Percentiles rank a stretch among this genome's conserved stretches.
These are phyloP conservation scores for Zalaria sp. DNA, from an alignment of 2,329 filamentous ascomycete species.

Conservation along the genomic window DNA sequence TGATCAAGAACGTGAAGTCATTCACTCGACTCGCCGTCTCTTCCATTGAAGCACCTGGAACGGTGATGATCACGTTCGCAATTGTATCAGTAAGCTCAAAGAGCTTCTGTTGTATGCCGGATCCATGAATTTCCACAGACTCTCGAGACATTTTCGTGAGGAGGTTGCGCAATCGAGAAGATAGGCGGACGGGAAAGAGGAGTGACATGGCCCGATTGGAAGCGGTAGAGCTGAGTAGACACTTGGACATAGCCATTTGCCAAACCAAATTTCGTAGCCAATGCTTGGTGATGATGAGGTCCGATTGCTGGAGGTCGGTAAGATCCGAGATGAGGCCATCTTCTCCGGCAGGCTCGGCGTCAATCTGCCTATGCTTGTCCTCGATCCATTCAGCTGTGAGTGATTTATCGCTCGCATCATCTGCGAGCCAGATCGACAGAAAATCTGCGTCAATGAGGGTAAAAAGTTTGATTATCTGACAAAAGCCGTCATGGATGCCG, in stretches of 20 bases:
- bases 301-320: constrained; percentile 31
- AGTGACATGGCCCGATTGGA: constrained; percentile 21
- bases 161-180: constrained; percentile 28
- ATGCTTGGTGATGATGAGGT: constrained; percentile 35
- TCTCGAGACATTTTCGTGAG: constrained; percentile 26
- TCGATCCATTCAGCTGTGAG: constrained; percentile 31
- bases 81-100: constrained; percentile 48
- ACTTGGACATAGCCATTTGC: constrained; percentile 36
- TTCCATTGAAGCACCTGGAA: constrained; percentile 31
- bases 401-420: neutral
- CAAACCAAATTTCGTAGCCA: constrained; percentile 35
- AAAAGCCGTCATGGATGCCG: constrained; percentile 28
- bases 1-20: constrained; percentile 26
- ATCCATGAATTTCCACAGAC: constrained; percentile 41
- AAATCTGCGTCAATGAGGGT: constrained; percentile 30
- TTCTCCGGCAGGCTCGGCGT: constrained; percentile 17
- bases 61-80: constrained; percentile 41
- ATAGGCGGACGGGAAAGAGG: constrained; percentile 30
- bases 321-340: constrained; percentile 10
- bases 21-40: constrained; percentile 35
- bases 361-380: constrained; percentile 29
- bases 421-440: constrained; percentile 27
- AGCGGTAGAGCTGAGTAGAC: constrained; percentile 24
- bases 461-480: constrained; percentile 31
- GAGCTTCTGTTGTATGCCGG: constrained; percentile 43